Conservation (phyloP, 2,329 filamentous ascomycete species). For the Ophiostoma angusticollis region DNA sequence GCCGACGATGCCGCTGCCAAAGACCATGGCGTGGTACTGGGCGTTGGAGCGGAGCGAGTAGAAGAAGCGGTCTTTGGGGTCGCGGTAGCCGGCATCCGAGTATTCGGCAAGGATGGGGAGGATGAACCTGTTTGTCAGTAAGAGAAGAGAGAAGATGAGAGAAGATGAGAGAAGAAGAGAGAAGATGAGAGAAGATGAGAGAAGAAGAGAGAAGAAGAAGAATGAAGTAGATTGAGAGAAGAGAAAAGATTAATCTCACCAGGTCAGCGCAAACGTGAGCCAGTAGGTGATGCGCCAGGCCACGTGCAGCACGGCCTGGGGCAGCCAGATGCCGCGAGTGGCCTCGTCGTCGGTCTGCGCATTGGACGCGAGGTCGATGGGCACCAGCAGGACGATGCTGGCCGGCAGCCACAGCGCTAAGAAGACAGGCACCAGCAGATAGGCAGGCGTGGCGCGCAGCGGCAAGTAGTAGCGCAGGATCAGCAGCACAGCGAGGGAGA, state of each 20-base stretch:
- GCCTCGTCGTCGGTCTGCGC: constrained; percentile 58
- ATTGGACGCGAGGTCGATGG: constrained; percentile 87
- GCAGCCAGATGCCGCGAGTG: constrained; percentile 76
- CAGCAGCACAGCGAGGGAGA: constrained; percentile 66
- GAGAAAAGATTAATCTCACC: constrained; percentile 39
- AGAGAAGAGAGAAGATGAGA: neutral
- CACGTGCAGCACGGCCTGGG: constrained; percentile 63
- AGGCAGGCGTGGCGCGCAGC: constrained; percentile 77
- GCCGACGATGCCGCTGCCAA: constrained; percentile 57
- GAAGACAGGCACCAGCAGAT: constrained; percentile 84
- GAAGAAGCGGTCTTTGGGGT: constrained; percentile 64
- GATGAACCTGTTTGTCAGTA: constrained; percentile 62
- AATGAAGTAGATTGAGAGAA: neutral
- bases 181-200: neutral
- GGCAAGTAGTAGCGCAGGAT: constrained; percentile 84
- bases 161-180: neutral
- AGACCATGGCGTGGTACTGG: constrained; percentile 72
- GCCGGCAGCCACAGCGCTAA: constrained; percentile 88
- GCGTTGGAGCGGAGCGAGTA: constrained; percentile 83
- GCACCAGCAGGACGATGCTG: constrained; percentile 81
- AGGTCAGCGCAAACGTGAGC: constrained; percentile 90
- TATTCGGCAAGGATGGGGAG: constrained; percentile 90
- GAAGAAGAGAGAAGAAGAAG: neutral
- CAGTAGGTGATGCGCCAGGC: constrained; percentile 95
- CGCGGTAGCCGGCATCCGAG: constrained; percentile 83